Evolutionary conservation across 2,329 filamentous ascomycete genomes (phyloP), one percentile per base, ranked within the genome.

Genomic region (Madurella mycetomatis): DNA sequence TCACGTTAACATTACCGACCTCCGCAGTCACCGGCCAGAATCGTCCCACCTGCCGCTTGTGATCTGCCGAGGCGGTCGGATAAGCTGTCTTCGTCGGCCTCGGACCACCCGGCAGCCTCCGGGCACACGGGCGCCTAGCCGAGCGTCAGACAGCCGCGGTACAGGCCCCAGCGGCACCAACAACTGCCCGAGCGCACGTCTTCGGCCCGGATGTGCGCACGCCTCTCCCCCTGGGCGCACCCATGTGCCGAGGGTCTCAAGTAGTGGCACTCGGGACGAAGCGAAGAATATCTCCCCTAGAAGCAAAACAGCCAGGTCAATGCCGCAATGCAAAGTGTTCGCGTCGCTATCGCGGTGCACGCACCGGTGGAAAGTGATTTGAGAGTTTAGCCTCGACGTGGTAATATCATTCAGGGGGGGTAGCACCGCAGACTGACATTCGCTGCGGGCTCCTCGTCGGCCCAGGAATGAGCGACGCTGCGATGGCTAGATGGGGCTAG

Each of bases 391-490:
- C 46, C 46, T 46, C 37, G 49, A 25, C n/a, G 40, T 37, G 32
- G 41, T 37, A 40, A 53, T 47, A 15, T 37, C 17, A n/a, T 25
- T 34, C 17, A 15, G 9, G 34, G 30, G 12, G n/a, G 49, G 50
- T 53, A 32, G 40, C 46, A 56, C 18, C 15, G 39, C 50, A 54
- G 51, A 15, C n/a, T 15, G 44, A 16, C 44, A 49, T 52, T 54
- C 46, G 7, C 47, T 44, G 49, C 42, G 41, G 45, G 32, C 13
- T 18, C n/a, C 5, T 37, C 32, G 34, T 16, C 15, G 25, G 25
- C 40, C 11, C 40, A 32, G 15, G 40, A 31, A 37, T 41, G n/a
- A 19, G 31, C 44, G 16, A 16, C 19, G 11, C 50, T 40, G 34
- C n/a, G 32, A 19, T 37, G 48, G 13, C 30, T 39, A 19, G 39